Evolutionary conservation across 805 yeast genomes (phyloP).

Genomic region (Debaryomyces hansenii): DNA sequence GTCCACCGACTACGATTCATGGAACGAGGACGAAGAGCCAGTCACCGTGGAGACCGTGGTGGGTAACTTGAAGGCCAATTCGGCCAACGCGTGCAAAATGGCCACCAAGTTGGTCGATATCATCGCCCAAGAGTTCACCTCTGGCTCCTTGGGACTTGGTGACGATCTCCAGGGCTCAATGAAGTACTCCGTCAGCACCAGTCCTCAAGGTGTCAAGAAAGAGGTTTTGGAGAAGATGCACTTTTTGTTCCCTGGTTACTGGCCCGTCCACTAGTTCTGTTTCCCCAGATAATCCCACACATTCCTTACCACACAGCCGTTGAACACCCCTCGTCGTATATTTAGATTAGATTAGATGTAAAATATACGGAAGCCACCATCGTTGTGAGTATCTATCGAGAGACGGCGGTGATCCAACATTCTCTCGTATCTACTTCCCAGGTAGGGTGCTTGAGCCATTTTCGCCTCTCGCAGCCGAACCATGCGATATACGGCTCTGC

Average conservation of each 20-base stretch:
- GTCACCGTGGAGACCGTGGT: constrained; percentile 98
- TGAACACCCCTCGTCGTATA: too few species aligned
- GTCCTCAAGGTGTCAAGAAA: constrained; percentile 67
- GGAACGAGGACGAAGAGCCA: constrained; percentile 94
- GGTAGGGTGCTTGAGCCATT: too few species aligned
- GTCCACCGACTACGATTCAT: constrained; percentile 98
- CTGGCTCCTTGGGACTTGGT: constrained; percentile 58
- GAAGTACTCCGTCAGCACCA: constrained; percentile 80
- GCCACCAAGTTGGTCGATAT: constrained; percentile 69
- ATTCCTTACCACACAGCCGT: not conserved
- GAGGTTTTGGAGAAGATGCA: constrained; percentile 79
- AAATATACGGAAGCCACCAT: constrained; percentile 1
- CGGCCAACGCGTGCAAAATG: constrained; percentile 78
- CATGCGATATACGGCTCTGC: too few species aligned
- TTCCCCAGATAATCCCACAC: not conserved
- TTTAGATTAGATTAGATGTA: constrained; percentile 2
- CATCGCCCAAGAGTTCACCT: constrained; percentile 60
- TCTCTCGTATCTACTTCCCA: too few species aligned
- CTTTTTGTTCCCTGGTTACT: constrained; percentile 87
- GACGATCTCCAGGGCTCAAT: constrained; percentile 70
- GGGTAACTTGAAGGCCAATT: constrained; percentile 83
- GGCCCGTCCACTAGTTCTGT: constrained; percentile 49
- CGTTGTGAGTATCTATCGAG: too few species aligned
- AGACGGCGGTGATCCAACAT: too few species aligned
- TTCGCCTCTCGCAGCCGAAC: too few species aligned